Conservation (phyloP, 495 filamentous ascomycete genomes). For the Letharia columbiana region DNA sequence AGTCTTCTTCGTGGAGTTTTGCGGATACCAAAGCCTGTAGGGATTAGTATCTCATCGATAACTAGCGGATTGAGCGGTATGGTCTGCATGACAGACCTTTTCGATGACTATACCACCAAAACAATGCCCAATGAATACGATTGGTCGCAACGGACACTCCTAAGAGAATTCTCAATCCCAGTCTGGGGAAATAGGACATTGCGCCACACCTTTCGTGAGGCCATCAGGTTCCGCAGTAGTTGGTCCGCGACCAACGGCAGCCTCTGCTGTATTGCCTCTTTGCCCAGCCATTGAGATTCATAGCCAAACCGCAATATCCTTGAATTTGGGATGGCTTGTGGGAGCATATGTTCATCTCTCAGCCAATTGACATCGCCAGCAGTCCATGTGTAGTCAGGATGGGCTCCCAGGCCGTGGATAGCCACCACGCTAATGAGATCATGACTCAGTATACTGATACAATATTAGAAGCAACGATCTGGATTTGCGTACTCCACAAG, state of each 20-base stretch:
- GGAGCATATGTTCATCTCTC: slow-evolving; percentile 27
- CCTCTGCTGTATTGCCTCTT: not conserved
- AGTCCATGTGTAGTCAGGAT: not conserved
- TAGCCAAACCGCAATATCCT: slow-evolving; percentile 29
- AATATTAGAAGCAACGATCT: too few relatives aligned
- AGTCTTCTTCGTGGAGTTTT: slow-evolving; percentile 7
- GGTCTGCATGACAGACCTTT: not conserved
- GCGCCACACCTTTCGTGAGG: not conserved
- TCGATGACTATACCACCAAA: slow-evolving; percentile 8
- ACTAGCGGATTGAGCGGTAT: too few relatives aligned
- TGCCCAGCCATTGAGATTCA: slow-evolving; percentile 20
- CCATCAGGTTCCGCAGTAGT: not conserved
- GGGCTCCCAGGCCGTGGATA: slow-evolving; percentile 9
- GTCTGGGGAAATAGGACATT: not conserved
- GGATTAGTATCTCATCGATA: too few relatives aligned
- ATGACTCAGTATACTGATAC: too few relatives aligned
- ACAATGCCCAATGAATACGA: slow-evolving; percentile 12
- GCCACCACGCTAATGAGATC: not conserved
- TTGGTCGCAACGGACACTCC: not conserved
- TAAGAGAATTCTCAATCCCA: not conserved
- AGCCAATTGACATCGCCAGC: slow-evolving; percentile 25
- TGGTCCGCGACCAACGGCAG: not conserved
- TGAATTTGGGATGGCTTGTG: slow-evolving; percentile 19
- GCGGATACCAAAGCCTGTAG: not conserved
- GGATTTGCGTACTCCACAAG: not conserved